A percentile compares a stretch with the other conserved stretches of the same genome.
Conservation (phyloP, 805 yeast species). For the Candida ascalaphidarum region DNA sequence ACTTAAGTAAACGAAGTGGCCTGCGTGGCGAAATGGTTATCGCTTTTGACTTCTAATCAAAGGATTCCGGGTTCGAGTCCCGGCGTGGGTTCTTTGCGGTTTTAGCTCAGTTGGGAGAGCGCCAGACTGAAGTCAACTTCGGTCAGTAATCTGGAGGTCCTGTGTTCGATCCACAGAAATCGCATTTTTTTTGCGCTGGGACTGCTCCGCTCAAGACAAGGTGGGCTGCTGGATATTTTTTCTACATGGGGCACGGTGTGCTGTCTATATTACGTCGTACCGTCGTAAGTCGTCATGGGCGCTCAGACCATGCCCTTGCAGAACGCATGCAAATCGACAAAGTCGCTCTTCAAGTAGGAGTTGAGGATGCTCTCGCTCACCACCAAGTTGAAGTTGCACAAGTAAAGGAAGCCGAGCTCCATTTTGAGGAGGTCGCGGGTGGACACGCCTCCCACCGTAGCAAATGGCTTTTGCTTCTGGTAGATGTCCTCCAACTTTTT, state of each 20-base stretch:
- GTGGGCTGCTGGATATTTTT: too few relatives aligned
- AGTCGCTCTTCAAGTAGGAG: constrained; percentile 23
- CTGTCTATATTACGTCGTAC: too few relatives aligned
- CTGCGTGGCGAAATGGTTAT: constrained; percentile 60
- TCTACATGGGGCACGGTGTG: too few relatives aligned
- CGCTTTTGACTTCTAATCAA: constrained; percentile 63
- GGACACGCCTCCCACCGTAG: constrained; percentile 37
- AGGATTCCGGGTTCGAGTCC: constrained; percentile 61
- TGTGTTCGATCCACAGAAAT: constrained; percentile 14
- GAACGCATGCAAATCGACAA: constrained; percentile 21
- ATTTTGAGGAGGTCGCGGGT: constrained; percentile 35
- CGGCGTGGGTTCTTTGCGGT: constrained; percentile 19
- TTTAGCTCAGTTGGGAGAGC: constrained; percentile 26
- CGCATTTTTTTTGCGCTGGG: constrained; percentile 4
- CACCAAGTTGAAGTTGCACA: constrained; percentile 41
- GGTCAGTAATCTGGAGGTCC: constrained; percentile 9
- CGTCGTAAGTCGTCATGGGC: not conserved
- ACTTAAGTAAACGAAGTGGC: too few relatives aligned
- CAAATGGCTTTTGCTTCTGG: constrained; percentile 32
- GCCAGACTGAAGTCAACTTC: constrained; percentile 16
- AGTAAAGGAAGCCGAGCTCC: constrained; percentile 42
- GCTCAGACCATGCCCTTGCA: constrained; percentile 1
- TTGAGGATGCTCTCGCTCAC: constrained; percentile 27
- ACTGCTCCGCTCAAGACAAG: too few relatives aligned
- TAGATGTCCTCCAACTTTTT: constrained; percentile 38